These are phyloP conservation scores for Aspergillus sp. DNA, from an alignment of 2,329 filamentous ascomycete genomes.

Conservation along the genomic window DNA sequence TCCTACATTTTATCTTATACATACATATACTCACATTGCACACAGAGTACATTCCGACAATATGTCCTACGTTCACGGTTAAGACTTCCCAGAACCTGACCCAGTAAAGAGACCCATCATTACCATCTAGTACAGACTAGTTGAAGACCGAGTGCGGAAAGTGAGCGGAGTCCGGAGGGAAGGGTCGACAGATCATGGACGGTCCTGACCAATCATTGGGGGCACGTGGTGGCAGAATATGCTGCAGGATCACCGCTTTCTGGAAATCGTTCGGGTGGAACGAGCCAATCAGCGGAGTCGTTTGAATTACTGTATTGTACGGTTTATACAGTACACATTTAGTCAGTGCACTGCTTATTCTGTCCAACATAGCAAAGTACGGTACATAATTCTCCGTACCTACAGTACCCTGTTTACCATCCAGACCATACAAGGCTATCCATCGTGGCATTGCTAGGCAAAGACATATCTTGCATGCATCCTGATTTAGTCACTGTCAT, in stretches of 20 bases:
- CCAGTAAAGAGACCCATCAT: neutral
- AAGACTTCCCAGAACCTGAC: neutral
- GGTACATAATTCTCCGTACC: no score
- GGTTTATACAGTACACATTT: neutral
- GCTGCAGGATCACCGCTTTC: neutral
- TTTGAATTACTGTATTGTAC: neutral
- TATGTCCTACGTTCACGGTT: neutral
- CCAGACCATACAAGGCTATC: neutral
- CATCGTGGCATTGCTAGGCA: neutral
- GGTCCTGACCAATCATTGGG: conserved; percentile 1
- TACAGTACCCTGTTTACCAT: neutral
- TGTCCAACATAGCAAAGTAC: no score
- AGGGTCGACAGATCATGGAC: neutral
- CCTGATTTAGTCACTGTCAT: neutral
- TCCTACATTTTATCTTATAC: neutral
- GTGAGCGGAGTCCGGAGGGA: neutral
- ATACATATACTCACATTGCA: neutral
- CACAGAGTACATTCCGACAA: neutral
- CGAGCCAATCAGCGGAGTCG: neutral
- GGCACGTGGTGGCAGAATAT: conserved; percentile 4
- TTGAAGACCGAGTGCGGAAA: neutral
- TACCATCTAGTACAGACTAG: neutral
- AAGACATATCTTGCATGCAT: neutral
- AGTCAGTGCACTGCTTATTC: neutral
- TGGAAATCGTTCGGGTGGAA: neutral